Conservation (phyloP, 805 yeast genomes). For the Saccharomycopsis sp. region DNA sequence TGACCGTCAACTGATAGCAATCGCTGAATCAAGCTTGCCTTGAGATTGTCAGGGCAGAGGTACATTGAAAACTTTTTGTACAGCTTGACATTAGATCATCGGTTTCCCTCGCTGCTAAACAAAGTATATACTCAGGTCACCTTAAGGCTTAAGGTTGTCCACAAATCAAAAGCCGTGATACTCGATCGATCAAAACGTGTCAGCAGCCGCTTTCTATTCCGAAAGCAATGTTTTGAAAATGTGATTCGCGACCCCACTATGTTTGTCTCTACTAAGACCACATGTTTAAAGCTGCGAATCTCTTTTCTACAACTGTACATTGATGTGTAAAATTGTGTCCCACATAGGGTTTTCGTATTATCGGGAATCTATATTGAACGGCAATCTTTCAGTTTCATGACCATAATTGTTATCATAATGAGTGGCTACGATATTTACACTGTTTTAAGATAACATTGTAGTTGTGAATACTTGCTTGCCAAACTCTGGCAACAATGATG, state of each 20-base stretch:
- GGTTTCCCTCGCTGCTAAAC: no score
- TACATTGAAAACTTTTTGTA: no score
- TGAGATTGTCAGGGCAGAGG: no score
- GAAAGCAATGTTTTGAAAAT: slow-evolving; percentile 58
- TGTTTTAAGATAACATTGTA: background rate
- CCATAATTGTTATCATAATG: slow-evolving; percentile 71
- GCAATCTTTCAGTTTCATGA: slow-evolving; percentile 43
- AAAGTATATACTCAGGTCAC: no score
- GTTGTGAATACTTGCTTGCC: background rate
- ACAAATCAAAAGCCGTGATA: slow-evolving; percentile 93
- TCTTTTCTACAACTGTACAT: slow-evolving; percentile 57
- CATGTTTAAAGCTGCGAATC: slow-evolving; percentile 48
- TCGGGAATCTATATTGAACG: slow-evolving; percentile 9
- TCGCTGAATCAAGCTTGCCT: no score
- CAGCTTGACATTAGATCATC: no score
- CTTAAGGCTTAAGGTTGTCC: slow-evolving; percentile 56
- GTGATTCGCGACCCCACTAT: slow-evolving; percentile 50
- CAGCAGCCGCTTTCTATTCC: slow-evolving; percentile 36
- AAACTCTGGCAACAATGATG: no score
- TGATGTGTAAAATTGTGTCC: slow-evolving; percentile 42
- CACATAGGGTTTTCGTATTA: slow-evolving; percentile 6
- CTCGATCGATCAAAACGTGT: slow-evolving; percentile 42
- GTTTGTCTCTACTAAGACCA: slow-evolving; percentile 84
- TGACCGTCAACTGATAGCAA: no score
- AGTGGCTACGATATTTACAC: slow-evolving; percentile 43